Evolutionary conservation across 768 basidiomycete species (phyloP).

Genomic region (Amanita inopinata): DNA sequence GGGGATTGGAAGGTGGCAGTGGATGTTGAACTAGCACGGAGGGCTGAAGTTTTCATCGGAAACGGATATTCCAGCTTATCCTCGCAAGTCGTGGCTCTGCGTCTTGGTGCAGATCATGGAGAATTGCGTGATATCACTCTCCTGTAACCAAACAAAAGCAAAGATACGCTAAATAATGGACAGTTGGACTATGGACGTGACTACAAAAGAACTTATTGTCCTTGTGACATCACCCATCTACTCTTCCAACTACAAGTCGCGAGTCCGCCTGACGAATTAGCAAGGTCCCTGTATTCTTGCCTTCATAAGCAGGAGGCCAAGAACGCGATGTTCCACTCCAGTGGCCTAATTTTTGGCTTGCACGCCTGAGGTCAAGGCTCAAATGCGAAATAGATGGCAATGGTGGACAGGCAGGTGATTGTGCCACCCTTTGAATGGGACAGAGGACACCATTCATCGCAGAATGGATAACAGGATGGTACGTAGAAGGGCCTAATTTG

Average conservation of each 20-base stretch:
- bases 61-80: slow-evolving; percentile 41
- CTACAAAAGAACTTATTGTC: background rate
- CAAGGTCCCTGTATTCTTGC: background rate
- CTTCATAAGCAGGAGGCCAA: background rate
- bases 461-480: slow-evolving; percentile 2
- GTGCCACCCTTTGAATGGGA: background rate
- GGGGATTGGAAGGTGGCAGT: slow-evolving; percentile 33
- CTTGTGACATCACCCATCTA: background rate
- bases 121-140: slow-evolving; percentile 27
- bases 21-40: slow-evolving; percentile 35
- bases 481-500: slow-evolving; percentile 2
- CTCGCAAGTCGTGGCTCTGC: slow-evolving; percentile 32
- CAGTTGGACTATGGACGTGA: background rate
- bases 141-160: slow-evolving; percentile 12
- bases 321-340: slow-evolving; percentile 1
- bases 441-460: background rate
- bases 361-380: slow-evolving; percentile 5
- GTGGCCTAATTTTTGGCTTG: background rate
- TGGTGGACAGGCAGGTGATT: slow-evolving; percentile 3
- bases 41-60: slow-evolving; percentile 34
- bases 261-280: slow-evolving; percentile 1
- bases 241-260: background rate
- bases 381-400: slow-evolving; percentile 7
- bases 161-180: background rate
- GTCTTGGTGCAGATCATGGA: slow-evolving; percentile 28